Percentiles rank a stretch among this genome's conserved stretches.
These are phyloP conservation scores for Puccinia novopanici DNA, from an alignment of 1,284 basidiomycete species.

Conservation along the genomic window DNA sequence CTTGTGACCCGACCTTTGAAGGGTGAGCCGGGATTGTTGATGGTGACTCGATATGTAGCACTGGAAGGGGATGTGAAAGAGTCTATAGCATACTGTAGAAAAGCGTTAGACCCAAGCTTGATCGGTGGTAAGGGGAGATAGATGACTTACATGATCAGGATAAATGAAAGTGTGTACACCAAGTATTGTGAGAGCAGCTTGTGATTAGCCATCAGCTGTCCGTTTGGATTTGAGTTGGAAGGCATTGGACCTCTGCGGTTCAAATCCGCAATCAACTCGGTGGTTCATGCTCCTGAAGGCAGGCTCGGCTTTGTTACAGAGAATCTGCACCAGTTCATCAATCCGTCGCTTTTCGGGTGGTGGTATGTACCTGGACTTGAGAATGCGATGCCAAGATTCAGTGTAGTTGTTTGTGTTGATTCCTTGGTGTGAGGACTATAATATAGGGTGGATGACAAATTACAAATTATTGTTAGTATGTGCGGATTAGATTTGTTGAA, in stretches of 20 bases:
- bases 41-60: neutral
- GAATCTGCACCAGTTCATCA: neutral
- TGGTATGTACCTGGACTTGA: neutral
- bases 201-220: too few species aligned
- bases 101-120: too few species aligned
- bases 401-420: too few species aligned
- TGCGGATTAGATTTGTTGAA: too few species aligned
- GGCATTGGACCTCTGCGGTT: neutral
- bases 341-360: neutral
- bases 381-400: neutral
- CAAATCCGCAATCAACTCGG: neutral
- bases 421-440: constrained; percentile 7
- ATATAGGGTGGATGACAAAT: too few species aligned
- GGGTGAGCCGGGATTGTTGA: neutral
- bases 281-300: neutral
- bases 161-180: too few species aligned
- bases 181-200: too few species aligned
- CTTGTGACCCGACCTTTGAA: neutral
- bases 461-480: too few species aligned
- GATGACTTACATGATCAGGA: too few species aligned
- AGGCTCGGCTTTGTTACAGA: neutral
- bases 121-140: too few species aligned
- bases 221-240: neutral
- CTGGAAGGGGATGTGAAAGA: neutral
- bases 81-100: neutral